Percentiles rank a stretch among this genome's conserved stretches.
Conservation (phyloP, 352 stramenopile species). For the Lagenidium giganteum region DNA sequence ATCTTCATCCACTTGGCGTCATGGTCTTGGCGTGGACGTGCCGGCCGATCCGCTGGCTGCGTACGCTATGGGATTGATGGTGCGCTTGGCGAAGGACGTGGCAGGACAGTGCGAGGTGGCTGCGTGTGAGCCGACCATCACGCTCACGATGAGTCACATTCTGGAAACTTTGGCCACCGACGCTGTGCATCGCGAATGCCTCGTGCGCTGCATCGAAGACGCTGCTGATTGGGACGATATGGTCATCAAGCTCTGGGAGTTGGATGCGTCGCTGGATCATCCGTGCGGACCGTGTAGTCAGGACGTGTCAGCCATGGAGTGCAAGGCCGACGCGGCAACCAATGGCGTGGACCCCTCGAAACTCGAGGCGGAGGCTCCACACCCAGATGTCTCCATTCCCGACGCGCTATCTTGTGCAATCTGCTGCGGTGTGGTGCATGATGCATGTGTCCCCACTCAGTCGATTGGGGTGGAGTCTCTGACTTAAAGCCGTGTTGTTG, state of each 20-base stretch:
- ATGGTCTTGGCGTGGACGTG: too few relatives aligned
- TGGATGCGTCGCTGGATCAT: conserved; percentile 10
- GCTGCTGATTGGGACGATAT: conserved; percentile 7
- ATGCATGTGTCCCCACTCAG: too few relatives aligned
- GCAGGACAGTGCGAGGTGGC: not conserved
- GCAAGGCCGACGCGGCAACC: not conserved
- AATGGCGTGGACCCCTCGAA: conserved; percentile 1
- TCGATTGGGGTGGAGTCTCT: not conserved
- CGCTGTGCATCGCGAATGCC: conserved; percentile 2
- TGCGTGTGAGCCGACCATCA: too few relatives aligned
- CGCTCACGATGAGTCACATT: conserved; percentile 13
- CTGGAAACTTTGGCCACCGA: not conserved
- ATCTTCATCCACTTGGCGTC: too few relatives aligned
- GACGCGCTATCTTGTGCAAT: conserved; percentile 28
- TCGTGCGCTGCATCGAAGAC: conserved; percentile 1
- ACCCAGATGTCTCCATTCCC: conserved; percentile 13
- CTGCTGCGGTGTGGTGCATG: conserved; percentile 24
- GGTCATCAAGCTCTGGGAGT: not conserved
- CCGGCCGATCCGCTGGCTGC: conserved; percentile 20
- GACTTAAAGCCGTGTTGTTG: not conserved
- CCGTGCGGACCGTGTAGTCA: too few relatives aligned
- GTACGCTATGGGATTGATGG: conserved; percentile 31
- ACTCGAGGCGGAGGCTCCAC: not conserved
- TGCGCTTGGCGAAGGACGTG: conserved; percentile 10
- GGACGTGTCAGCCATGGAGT: conserved; percentile 13